Evolutionary conservation across 345 rosid genomes (phyloP), one percentile per base, ranked within the genome.

Genomic region (Garcia nutans): DNA sequence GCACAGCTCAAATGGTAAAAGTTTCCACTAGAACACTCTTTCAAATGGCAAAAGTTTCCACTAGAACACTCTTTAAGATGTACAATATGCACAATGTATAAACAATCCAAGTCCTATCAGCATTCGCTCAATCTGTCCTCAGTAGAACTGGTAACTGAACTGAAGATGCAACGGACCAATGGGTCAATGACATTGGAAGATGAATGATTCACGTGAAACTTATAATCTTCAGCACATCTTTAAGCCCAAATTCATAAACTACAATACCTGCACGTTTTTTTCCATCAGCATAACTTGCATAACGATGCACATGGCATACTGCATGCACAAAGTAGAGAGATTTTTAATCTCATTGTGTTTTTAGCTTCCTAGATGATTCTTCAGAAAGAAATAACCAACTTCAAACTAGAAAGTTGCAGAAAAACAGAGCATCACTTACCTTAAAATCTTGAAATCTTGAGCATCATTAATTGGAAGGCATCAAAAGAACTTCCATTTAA

Each of bases 11-110:
- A 47, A 37, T 16, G 37, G 16, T 22, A 59, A 59, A 70, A 55
- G 66, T 59, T 44, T 19, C 26, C 42, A 19, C 66, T 61, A 6
- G 56, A 45, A 49, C 37, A 61, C 23, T 63, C 56, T 37, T 37
- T 2, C 41, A 60, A 47, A 37, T 16, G 37, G 16, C 37, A 59
- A n/a, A 70, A 55, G 66, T 59, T 44, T 19, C 26, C 42, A 19
- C 66, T 61, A 6, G 56, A 45, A 49, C 37, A 61, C 23, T 63
- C 56, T 37, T 37, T 2, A 10, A 23, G 50, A 55, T 65, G 26
- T 68, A 79, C 78, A 77, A 70, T 66, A 58, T 76, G 52, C 83
- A 77, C 62, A 68, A 79, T 52, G 62, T 70, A 71, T 70, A 19
- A 65, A 24, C 68, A 64, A 60, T 73, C 63, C 82, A 47, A 72